phyloP scores from a whole-genome alignment of 805 yeast genomes.

The Zygosaccharomyces bisporus region DNA sequence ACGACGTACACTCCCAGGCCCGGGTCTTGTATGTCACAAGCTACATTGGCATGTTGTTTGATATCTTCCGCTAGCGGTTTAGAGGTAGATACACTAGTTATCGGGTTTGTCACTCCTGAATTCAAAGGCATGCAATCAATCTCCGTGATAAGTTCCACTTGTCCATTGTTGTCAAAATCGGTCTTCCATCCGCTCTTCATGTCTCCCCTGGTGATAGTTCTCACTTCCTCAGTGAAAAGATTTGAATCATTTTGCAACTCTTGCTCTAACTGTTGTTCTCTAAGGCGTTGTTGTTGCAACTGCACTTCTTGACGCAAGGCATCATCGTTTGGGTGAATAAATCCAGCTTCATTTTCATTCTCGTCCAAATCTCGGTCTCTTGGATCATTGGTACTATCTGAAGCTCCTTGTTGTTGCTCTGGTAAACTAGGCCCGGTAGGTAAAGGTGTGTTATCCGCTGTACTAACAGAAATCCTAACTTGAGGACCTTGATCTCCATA shows the following conservation, averaged over 20 bases:
- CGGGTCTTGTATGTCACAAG: constrained; percentile 82
- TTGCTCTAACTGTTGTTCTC: constrained; percentile 33
- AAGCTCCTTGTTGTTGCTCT: constrained; percentile 6
- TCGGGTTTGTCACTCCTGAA: constrained; percentile 48
- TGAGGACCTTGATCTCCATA: constrained; percentile 41
- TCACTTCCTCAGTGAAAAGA: constrained; percentile 65
- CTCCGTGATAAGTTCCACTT: constrained; percentile 74
- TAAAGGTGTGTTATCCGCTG: constrained; percentile 32
- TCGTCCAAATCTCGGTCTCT: constrained; percentile 37
- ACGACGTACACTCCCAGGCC: constrained; percentile 70
- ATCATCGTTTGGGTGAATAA: constrained; percentile 37
- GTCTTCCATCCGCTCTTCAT: constrained; percentile 93
- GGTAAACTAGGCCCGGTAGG: constrained; percentile 10
- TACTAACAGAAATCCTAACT: constrained; percentile 34
- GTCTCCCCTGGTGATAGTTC: constrained; percentile 75
- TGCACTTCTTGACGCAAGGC: constrained; percentile 35
- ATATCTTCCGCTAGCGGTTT: constrained; percentile 29
- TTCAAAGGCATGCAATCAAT: constrained; percentile 56
- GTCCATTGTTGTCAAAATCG: constrained; percentile 75
- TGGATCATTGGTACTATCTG: constrained; percentile 17
- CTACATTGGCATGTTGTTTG: constrained; percentile 44
- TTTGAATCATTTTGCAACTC: constrained; percentile 37
- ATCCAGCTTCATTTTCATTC: constrained; percentile 25
- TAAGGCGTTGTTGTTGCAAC: constrained; percentile 32
- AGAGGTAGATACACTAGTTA: constrained; percentile 43